Base-by-base conservation (phyloP, 306 rosid species). In the Vicia villosa region DNA sequence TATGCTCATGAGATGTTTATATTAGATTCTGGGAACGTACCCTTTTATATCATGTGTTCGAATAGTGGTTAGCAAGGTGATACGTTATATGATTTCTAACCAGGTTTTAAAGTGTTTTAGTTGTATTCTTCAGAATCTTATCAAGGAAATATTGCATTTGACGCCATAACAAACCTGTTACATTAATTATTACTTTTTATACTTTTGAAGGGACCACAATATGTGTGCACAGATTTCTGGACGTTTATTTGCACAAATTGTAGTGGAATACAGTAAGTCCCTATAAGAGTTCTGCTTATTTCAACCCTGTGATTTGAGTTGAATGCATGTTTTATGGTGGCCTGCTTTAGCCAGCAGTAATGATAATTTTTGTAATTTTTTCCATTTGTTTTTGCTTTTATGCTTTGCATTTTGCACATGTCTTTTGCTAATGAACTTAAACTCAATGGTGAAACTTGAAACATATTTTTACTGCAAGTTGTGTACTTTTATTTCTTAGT, bases 191-290 rank as follows among this genome's bases (percentile, higher is more conserved):
- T 55, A 51, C 54, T 11, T 66, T 65, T 60, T 62, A 40, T 64
- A 63, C 72, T 11, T 75, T 70, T 55, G 70, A 95, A 94, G 99
- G 99, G 99, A 60, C 99, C 99, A 15, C 99, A 91, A 72, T 94
- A 94, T 86, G 99, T 91, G 22, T 94, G 97, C 92, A 91, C 96
- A 21, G 88, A 88, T 83, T 94, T 88, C 86, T 94, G 96, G 97
- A 91, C 96, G 8, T 94, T 94, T 86, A 85, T 94, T 79, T 94
- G 97, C 91, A 91, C 91, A 57, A 85, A 84, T 82, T 94, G 99
- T 63, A 79, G 99, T 84, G 99, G 99, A 79, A 94, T 94, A 72
- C 99, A 94, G 99, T 94, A 87, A 94, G 97, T 87, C 47, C 66
- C 80, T 60, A 34, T 42, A 62, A 56, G 45, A 45, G 50, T 49